These are phyloP conservation scores for Cardamine occulta DNA, from an alignment of 345 rosid genomes.

Conservation along the genomic window DNA sequence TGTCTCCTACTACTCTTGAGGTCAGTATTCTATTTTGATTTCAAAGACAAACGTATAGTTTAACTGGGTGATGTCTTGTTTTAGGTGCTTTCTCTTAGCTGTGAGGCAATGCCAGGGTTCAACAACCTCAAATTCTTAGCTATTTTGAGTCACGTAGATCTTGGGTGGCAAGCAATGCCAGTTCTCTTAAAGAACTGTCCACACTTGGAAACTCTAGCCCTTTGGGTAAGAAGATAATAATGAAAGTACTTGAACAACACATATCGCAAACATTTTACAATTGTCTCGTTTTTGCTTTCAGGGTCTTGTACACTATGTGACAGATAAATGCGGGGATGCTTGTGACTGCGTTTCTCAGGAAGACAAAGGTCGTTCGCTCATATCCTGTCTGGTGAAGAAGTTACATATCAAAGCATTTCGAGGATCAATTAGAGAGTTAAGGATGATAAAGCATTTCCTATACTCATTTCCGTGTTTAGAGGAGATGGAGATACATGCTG, in stretches of 20 bases:
- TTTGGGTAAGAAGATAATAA: neutral
- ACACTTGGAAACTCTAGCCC: neutral
- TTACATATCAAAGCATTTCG: neutral
- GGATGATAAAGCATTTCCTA: neutral
- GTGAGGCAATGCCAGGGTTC: neutral
- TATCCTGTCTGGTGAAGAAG: neutral
- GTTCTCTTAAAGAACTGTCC: conserved; percentile 1
- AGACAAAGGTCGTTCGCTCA: neutral
- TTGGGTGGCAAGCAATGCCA: conserved; percentile 19
- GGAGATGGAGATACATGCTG: neutral
- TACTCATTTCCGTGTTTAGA: neutral
- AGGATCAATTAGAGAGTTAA: neutral
- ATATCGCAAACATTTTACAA: neutral
- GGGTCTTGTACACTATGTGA: neutral
- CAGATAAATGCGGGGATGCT: neutral
- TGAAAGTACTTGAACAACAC: neutral
- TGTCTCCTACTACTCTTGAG: conserved; percentile 16
- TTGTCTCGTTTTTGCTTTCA: neutral
- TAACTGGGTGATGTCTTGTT: neutral
- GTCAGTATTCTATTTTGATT: neutral
- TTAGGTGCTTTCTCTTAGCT: conserved; percentile 5
- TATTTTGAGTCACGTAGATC: neutral
- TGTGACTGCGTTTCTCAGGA: neutral
- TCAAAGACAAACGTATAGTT: neutral
- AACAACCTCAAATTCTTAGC: conserved; percentile 3